Conservation (phyloP, 1,284 basidiomycete species). For the Malassezia equina region DNA sequence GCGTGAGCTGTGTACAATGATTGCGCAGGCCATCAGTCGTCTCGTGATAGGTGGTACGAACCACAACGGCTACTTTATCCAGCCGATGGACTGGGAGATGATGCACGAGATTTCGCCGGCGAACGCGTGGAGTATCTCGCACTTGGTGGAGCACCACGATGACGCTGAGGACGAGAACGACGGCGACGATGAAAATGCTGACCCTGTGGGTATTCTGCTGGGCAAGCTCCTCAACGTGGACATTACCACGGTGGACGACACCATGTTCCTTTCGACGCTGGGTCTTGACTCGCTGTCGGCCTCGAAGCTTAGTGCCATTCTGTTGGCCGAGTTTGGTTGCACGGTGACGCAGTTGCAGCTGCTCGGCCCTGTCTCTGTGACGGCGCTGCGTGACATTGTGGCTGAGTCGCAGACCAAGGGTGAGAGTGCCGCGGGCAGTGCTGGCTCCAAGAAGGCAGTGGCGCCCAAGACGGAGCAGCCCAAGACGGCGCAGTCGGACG, state of each 20-base stretch:
- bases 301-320: conserved; percentile 18
- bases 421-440: background rate
- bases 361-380: conserved; percentile 18
- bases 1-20: conserved; percentile 17
- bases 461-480: background rate
- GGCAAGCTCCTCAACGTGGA: conserved; percentile 20
- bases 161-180: conserved; percentile 11
- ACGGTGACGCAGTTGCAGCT: conserved; percentile 19
- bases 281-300: conserved; percentile 19
- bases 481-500: background rate
- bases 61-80: conserved; percentile 18
- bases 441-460: background rate
- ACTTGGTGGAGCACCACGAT: conserved; percentile 17
- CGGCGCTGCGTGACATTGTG: conserved; percentile 15
- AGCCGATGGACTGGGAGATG: conserved; percentile 16
- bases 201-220: conserved; percentile 15
- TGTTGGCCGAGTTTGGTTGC: conserved; percentile 15
- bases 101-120: conserved; percentile 18
- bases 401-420: conserved; percentile 11
- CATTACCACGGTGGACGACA: conserved; percentile 18
- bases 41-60: conserved; percentile 9
- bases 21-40: conserved; percentile 13
- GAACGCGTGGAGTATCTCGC: conserved; percentile 14
- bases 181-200: conserved; percentile 7
- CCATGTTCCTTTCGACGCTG: conserved; percentile 19